phyloP scores from a whole-genome alignment of 345 rosid species.

The Linum trigynum region DNA sequence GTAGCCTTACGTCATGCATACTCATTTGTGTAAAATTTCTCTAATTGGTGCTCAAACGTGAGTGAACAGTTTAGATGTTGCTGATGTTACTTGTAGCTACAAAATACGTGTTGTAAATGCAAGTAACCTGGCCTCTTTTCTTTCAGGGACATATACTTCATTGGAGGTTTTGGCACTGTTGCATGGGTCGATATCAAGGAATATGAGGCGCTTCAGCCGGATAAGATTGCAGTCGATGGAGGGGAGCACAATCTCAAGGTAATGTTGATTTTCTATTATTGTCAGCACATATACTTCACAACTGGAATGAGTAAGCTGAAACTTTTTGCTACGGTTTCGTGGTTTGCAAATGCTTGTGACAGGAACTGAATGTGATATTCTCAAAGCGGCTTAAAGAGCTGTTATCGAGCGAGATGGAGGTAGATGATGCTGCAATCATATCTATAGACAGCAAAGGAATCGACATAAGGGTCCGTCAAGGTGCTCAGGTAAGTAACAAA shows the following conservation, averaged over 20 bases:
- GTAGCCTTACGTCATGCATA: neutral
- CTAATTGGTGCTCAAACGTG: too few relatives aligned
- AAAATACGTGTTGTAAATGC: neutral
- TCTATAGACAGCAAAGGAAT: conserved; percentile 94
- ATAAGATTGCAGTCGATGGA: conserved; percentile 92
- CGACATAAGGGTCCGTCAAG: conserved; percentile 87
- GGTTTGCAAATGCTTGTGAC: neutral
- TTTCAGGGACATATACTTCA: conserved; percentile 83
- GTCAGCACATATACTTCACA: too few relatives aligned
- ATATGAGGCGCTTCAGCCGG: conserved; percentile 70
- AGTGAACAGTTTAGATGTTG: too few relatives aligned
- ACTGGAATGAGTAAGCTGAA: too few relatives aligned
- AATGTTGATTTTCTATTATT: neutral
- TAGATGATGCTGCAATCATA: conserved; percentile 91
- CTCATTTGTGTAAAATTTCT: neutral
- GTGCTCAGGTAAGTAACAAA: conserved; percentile 62
- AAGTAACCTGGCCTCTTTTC: neutral
- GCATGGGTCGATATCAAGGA: conserved; percentile 95
- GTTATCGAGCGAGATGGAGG: conserved; percentile 56
- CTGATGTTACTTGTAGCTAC: neutral
- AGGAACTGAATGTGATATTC: conserved; percentile 82
- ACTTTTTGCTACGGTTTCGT: too few relatives aligned
- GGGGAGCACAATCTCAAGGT: conserved; percentile 90
- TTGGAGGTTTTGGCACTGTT: conserved; percentile 97
- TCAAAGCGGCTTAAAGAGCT: conserved; percentile 73